Base-by-base conservation (phyloP, 148 eudicot species). In the Arbutus unedo region DNA sequence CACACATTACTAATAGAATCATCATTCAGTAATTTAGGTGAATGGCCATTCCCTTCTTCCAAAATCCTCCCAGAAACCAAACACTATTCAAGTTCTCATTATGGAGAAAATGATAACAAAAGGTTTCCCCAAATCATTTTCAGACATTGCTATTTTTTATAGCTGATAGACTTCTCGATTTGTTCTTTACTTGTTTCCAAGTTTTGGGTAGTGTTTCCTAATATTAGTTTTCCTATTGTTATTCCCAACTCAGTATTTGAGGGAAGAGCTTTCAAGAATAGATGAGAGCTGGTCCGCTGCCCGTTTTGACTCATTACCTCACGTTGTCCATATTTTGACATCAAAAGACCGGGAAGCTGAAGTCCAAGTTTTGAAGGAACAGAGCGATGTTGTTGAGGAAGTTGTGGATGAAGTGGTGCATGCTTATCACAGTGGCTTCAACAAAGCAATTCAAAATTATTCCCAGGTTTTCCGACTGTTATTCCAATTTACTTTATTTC, bases 351-450 rank as follows among this genome's bases (percentile, higher is more conserved):
- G 98, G 66, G 98, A 94, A 82, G 86, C 76, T 41, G 97, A 93
- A 79, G 90, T 90, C 38, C 91, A 88, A 62, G 71, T 86, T 80
- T 82, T 97, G 78, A 97, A 93, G 92, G 98, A 92, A 71, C 94
- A 97, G 87, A 97, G 97, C 85, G 96, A 97, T 84, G 84, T 91
- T 78, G 83, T 97, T 76, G 99, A 97, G 88, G 98, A 97, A 84
- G 98, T 94, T 84, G 99, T 97, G 75, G 93, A 97, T 81, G 99
- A 95, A 91, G 97, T 97, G 81, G 99, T 97, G 50, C 99, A 97
- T 87, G 95, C 97, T 73, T 97, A 93, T 85, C 99, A 97, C 74
- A 84, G 95, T 87, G 99, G 99, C 87, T 97, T 97, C 85, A 97
- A 97, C 83, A 94, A 93, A 88, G 99, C 99, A 21, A 97, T 97